Base-by-base conservation (phyloP, 2,329 filamentous ascomycete species). In the Cryphonectria parasitica region DNA sequence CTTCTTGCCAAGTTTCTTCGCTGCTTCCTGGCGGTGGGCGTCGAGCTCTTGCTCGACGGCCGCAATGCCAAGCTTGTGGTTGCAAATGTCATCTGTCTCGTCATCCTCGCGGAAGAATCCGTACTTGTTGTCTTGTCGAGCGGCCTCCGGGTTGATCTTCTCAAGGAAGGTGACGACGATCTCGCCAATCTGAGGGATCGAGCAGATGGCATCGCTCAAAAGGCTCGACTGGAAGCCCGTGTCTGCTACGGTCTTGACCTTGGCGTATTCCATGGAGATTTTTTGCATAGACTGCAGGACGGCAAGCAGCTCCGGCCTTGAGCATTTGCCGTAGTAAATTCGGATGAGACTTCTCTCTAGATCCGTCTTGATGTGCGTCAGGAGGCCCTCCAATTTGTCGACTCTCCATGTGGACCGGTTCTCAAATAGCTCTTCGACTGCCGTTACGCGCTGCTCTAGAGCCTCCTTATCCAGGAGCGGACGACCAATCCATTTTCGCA, bases 301-400 rank as follows among this genome's bases (percentile, higher is more conserved):
- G 0, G 88, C 89, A 2, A 98, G 85, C 4, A 99, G 88, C 80
- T 99, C 96, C 0, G 95, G 92, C 0, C 96, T 90, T 0, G 93
- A 92, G 79, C 95, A 98, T 82, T 97, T 98, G 65, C 95, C 94
- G 80, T 99, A 99, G 83, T 98, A 99, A 71, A 99, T 97, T 61
- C 96, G 89, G 76, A 98, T 95, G 62, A 99, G 84, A 72, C 93
- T 96, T 75, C 96, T 94, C 81, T 99, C 96, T 7, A 99, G 88
- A 77, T 99, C 96, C 7, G 88, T 90, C 77, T 87, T 93, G 72
- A 91, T 90, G 71, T 87, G 91, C 36, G 86, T 84, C 1, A 99
- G 85, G 13, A 98, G 82, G 28, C 84, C 86, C 73, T 90, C 91
- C 1, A 98, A 81, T 73, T 92, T 91, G 75, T 97, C 93, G 4